phyloP scores from a whole-genome alignment of 768 basidiomycete genomes.

The Crepidotus variabilis region DNA sequence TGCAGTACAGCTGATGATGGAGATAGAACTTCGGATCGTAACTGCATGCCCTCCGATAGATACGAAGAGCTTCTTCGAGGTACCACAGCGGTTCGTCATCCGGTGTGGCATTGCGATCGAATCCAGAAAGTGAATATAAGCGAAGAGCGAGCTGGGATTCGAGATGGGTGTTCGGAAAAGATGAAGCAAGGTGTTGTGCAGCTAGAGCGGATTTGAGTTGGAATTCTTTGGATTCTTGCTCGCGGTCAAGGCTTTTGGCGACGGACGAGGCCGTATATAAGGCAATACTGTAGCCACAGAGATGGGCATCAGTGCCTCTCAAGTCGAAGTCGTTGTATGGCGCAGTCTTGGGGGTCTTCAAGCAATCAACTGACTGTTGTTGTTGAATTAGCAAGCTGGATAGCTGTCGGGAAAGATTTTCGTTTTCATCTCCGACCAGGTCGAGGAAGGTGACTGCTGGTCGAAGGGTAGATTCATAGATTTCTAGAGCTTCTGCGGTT shows the following conservation, averaged over 20 bases:
- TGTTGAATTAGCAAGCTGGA: not conserved
- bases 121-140: not conserved
- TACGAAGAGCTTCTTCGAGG: not conserved
- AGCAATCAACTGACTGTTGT: not conserved
- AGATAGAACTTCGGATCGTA: not conserved
- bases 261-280: not conserved
- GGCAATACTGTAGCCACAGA: not conserved
- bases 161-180: not conserved
- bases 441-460: not conserved
- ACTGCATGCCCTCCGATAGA: not conserved
- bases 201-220: not conserved
- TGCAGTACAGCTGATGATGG: not conserved
- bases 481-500: not conserved
- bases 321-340: not conserved
- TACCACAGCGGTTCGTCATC: not conserved
- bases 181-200: not conserved
- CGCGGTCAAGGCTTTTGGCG: not conserved
- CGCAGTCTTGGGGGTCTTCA: not conserved
- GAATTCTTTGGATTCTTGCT: not conserved
- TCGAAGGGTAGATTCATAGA: not conserved
- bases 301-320: not conserved
- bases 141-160: not conserved
- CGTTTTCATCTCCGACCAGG: too few species aligned
- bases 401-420: not conserved
- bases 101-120: not conserved